Evolutionary conservation across 139 green algal genomes (phyloP).

Genomic region (Chlorella sorokiniana): DNA sequence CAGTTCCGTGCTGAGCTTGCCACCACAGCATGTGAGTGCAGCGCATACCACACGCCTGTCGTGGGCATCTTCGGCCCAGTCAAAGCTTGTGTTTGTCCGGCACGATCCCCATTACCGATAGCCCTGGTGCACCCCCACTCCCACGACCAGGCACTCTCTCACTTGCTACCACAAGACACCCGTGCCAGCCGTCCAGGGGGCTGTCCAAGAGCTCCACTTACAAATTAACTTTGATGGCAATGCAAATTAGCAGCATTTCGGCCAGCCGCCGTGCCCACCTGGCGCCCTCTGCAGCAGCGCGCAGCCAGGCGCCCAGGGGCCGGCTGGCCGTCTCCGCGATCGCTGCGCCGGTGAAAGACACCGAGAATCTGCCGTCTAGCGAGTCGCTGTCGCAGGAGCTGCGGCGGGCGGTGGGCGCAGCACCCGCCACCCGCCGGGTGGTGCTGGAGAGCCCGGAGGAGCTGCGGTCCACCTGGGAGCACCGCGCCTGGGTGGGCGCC

Average conservation of each 20-base stretch:
- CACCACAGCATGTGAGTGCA: no score
- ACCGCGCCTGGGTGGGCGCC: slow-evolving; percentile 56
- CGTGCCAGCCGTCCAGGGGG: not conserved
- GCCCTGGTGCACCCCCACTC: no score
- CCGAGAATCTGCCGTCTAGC: not conserved
- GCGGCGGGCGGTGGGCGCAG: not conserved
- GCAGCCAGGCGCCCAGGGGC: not conserved
- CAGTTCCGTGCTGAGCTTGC: no score
- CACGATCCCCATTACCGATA: no score
- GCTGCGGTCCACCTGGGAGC: slow-evolving; percentile 59
- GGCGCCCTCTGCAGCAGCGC: slow-evolving; percentile 12
- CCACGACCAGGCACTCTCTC: no score
- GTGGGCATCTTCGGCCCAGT: no score
- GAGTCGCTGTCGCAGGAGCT: not conserved
- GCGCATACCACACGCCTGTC: no score
- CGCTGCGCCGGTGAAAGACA: not conserved
- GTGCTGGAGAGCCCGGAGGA: slow-evolving; percentile 58
- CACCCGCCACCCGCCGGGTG: slow-evolving; percentile 10
- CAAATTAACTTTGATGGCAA: not conserved
- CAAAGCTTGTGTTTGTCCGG: no score
- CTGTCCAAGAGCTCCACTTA: not conserved
- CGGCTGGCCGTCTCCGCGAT: not conserved
- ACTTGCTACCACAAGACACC: not conserved
- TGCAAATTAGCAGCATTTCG: not conserved
- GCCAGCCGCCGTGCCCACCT: not conserved